A percentile compares a stretch with the other conserved stretches of the same genome.
phyloP scores from a whole-genome alignment of 1,139 yeast genomes.

The Schwanniomyces etchellsii region DNA sequence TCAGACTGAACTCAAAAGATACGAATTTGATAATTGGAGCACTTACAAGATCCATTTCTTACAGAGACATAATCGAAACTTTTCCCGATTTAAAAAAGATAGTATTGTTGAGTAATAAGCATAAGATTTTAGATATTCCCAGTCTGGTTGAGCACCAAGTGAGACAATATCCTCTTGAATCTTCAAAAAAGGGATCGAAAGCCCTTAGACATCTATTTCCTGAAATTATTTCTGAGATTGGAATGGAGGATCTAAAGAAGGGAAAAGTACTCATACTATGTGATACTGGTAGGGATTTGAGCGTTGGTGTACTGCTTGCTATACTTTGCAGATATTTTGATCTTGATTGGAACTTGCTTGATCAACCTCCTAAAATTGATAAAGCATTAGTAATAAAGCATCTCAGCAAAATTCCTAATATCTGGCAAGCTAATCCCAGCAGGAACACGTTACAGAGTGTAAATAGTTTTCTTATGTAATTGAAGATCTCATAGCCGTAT shows the following conservation, averaged over 20 bases:
- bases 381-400: conserved; percentile 57
- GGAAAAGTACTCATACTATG: conserved; percentile 36
- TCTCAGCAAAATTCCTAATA: conserved; percentile 42
- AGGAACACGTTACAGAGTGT: conserved; percentile 70
- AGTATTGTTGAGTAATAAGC: conserved; percentile 22
- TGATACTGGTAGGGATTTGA: conserved; percentile 60
- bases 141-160: conserved; percentile 8
- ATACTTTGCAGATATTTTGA: conserved; percentile 44
- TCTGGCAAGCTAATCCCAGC: conserved; percentile 61
- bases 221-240: conserved; percentile 18
- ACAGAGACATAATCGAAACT: conserved; percentile 5
- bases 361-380: conserved; percentile 19
- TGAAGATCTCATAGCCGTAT: conserved; percentile 1
- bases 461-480: conserved; percentile 35
- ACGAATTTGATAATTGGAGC: conserved; percentile 29
- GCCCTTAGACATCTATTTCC: conserved; percentile 43
- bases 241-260: conserved; percentile 8
- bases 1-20: conserved; percentile 8
- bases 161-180: conserved; percentile 23
- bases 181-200: conserved; percentile 62
- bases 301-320: conserved; percentile 54
- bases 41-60: conserved; percentile 13
- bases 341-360: conserved; percentile 27
- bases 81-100: conserved; percentile 11
- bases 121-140: conserved; percentile 15